Evolutionary conservation across 2,329 filamentous ascomycete species (phyloP), one percentile per base, ranked within the genome.

Genomic region (Arachnomyces sp.): DNA sequence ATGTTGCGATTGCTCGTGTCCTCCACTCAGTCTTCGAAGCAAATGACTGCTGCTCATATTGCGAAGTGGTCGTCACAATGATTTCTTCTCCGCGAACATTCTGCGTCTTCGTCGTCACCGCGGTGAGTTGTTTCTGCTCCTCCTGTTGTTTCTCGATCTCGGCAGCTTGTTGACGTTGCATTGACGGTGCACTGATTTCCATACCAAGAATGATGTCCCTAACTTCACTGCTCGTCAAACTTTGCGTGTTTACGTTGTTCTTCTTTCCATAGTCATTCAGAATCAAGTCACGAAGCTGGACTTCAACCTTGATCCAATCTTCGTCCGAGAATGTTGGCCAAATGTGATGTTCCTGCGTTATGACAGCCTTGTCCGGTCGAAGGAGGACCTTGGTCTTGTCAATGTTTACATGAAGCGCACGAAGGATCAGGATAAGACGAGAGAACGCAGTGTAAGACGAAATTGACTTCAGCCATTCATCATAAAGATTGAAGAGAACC

Each of bases 251-350:
- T 71, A 98, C 92, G 53, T 96, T 98, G 73, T 98, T 98, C 77
- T 98, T 98, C 78, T 96, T 98, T 59, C 92, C 92, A 60, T 98
- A 98, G 61, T 98, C 92, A 52, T 96, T 95, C 52, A 98, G 62
- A 55, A 98, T 98, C 50, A 98, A 71, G 71, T 98, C 92, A 62
- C 92, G 83, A 31, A 98, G 72, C 59, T 94, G 86, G 34, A 88
- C 88, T 73, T 98, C 92, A n/a, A 98, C 87, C 77, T 95, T 95
- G 67, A 98, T 92, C 92, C 92, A 98, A 48, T 95, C 89, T 54
- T 98, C 92, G 49, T 98, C 92, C 0, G 86, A 82, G 40, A 98
- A 70, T 0, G 87, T 83, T 1, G 92, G 92, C 92, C 92, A 98
- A 60, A 98, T 98, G 62, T 98, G 92, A 67, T 98, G 92, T 57